Base-by-base conservation (phyloP, 73 alveolate species). In the Vitrella brassicaformis region DNA sequence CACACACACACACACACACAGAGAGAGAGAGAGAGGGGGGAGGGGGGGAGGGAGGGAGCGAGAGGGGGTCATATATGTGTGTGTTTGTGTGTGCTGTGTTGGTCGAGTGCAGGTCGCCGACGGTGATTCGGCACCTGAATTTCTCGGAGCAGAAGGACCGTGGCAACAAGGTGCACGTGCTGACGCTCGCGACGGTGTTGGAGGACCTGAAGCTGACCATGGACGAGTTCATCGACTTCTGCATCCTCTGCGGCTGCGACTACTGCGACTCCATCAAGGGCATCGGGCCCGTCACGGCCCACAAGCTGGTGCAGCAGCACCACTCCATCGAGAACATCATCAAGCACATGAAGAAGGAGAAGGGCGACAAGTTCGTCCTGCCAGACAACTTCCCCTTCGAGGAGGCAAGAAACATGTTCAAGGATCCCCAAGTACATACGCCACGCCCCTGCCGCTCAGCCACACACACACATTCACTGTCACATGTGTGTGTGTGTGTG, bases 171-270 rank as follows among this genome's bases (percentile, higher is more conserved):
- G 14, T 39, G 22, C 22, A 8, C 14, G 56, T 8, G 56, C 22
- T 39, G 22, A 39, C 4, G 4, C 14, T 39, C 22, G 56, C 56
- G 22, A 39, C 14, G 4, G 4, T 39, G 56, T 39, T 39, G 56
- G 56, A 39, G 56, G 56, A 39, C 56, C 84, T 93, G 70, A 79
- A 78, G 27, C 56, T 82, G 45, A 78, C 86, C 72, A 85, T 79
- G 90, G 94, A 90, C 65, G 89, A 88, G 82, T 87, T 90, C 81
- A 82, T 90, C 25, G 89, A 80, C 81, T 84, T 89, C 72, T 90
- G 97, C 80, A 88, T 90, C 66, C 89, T 90, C 65, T 83, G 93
- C 64, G 97, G 97, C 31, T 90, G 97, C 27, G 97, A 90, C 88
- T 90, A 90, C 82, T 81, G 92, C 69, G 92, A 86, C 74, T 79